Evolutionary conservation across 2,329 filamentous ascomycete genomes (phyloP).

Genomic region (Aureobasidium melanogenum): DNA sequence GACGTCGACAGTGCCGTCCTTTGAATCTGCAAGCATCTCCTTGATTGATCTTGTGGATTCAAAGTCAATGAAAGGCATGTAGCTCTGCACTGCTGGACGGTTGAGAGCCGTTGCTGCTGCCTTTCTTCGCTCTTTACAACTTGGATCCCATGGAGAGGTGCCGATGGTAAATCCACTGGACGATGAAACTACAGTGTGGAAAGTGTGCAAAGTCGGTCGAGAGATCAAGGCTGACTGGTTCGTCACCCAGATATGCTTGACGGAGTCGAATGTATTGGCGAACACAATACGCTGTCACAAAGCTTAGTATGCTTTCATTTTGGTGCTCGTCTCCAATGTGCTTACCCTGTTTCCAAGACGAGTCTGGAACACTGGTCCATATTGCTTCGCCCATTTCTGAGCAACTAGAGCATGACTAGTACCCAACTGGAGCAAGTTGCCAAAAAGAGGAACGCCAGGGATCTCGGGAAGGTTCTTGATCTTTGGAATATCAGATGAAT

Average conservation of each 20-base stretch:
- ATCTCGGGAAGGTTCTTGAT: conserved; percentile 41
- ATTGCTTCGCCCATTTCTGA: conserved; percentile 38
- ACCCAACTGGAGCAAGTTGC: conserved; percentile 38
- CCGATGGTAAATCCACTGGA: conserved; percentile 77
- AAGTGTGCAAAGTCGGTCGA: conserved; percentile 69
- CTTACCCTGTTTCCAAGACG: conserved; percentile 56
- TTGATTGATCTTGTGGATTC: conserved; percentile 64
- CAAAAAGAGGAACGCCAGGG: conserved; percentile 39
- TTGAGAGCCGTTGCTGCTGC: conserved; percentile 72
- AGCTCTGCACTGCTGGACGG: conserved; percentile 64
- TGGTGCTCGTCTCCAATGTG: background rate
- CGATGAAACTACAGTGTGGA: conserved; percentile 67
- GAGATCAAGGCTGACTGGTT: conserved; percentile 72
- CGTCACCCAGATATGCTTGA: conserved; percentile 66
- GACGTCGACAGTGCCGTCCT: conserved; percentile 53
- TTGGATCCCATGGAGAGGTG: conserved; percentile 76
- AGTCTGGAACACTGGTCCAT: conserved; percentile 42
- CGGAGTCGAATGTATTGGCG: conserved; percentile 67
- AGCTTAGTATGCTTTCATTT: background rate
- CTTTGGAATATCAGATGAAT: conserved; percentile 38
- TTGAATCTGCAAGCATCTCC: conserved; percentile 58
- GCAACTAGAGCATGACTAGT: conserved; percentile 38
- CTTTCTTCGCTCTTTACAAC: conserved; percentile 67
- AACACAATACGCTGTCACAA: conserved; percentile 57
- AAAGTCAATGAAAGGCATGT: conserved; percentile 75